Conservation (phyloP, 768 basidiomycete genomes). For the Xerocomellus amylosporus region DNA sequence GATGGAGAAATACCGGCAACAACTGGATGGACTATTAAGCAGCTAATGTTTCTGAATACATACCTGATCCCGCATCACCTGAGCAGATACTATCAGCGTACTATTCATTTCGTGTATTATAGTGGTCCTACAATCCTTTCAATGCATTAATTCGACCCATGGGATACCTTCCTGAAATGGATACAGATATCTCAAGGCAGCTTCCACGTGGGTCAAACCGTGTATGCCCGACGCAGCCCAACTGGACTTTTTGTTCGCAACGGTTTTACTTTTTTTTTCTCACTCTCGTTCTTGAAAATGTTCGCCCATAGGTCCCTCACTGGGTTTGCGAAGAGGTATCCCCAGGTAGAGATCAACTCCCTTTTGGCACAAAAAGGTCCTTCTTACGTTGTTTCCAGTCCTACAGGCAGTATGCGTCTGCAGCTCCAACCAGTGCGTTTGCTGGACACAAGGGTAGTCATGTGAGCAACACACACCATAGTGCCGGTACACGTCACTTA, state of each 20-base stretch:
- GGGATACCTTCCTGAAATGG: conserved; percentile 9
- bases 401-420: conserved; percentile 61
- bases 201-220: conserved; percentile 23
- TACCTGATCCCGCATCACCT: conserved; percentile 10
- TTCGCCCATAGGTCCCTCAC: conserved; percentile 56
- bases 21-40: conserved; percentile 84
- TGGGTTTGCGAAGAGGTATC: conserved; percentile 48
- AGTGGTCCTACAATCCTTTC: background rate
- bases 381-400: conserved; percentile 37
- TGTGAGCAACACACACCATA: conserved; percentile 46
- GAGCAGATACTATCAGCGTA: background rate
- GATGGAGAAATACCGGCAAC: conserved; percentile 87
- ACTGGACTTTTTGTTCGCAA: conserved; percentile 12
- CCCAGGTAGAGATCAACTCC: conserved; percentile 43
- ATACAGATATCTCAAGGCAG: background rate
- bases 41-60: conserved; percentile 17
- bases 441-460: conserved; percentile 85
- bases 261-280: conserved; percentile 16
- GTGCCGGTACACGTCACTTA: background rate
- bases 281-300: conserved; percentile 43
- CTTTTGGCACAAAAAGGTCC: background rate
- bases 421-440: conserved; percentile 83
- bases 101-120: conserved; percentile 11
- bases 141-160: background rate
- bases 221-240: conserved; percentile 16